Conservation (phyloP, 2,329 filamentous ascomycete species). For the Stachybotrys chartarum region DNA sequence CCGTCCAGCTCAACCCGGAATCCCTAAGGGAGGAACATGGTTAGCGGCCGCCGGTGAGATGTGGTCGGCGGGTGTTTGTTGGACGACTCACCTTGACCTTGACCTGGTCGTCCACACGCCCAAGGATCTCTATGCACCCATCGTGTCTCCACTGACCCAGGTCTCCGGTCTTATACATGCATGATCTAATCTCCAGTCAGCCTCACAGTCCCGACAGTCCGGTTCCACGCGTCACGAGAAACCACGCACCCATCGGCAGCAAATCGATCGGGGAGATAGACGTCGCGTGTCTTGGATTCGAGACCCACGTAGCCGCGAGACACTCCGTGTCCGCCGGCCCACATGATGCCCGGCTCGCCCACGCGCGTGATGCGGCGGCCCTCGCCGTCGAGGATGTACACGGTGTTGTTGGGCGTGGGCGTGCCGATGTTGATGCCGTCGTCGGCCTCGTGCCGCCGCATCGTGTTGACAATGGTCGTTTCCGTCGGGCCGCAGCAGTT, state of each 20-base stretch:
- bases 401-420: conserved; percentile 48
- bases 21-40: conserved; percentile 23
- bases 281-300: conserved; percentile 39
- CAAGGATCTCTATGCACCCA: conserved; percentile 47
- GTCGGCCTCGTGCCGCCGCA: conserved; percentile 40
- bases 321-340: conserved; percentile 49
- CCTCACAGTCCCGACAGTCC: not conserved
- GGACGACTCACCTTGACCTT: conserved; percentile 42
- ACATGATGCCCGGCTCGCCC: conserved; percentile 45
- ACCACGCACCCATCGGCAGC: conserved; percentile 38
- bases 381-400: conserved; percentile 44
- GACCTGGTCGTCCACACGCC: conserved; percentile 54
- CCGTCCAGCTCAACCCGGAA: conserved; percentile 56
- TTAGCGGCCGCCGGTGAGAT: not conserved
- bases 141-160: conserved; percentile 46
- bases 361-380: conserved; percentile 33
- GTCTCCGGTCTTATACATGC: conserved; percentile 56
- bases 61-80: no score
- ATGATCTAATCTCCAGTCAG: conserved; percentile 19
- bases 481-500: conserved; percentile 56
- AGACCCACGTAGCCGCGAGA: conserved; percentile 49
- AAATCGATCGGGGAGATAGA: conserved; percentile 45
- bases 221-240: not conserved
- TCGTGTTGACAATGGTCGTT: conserved; percentile 52
- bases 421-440: conserved; percentile 43